These are phyloP conservation scores for Nyctanthes arbortristis DNA, from an alignment of 257 asterid genomes.

Conservation along the genomic window DNA sequence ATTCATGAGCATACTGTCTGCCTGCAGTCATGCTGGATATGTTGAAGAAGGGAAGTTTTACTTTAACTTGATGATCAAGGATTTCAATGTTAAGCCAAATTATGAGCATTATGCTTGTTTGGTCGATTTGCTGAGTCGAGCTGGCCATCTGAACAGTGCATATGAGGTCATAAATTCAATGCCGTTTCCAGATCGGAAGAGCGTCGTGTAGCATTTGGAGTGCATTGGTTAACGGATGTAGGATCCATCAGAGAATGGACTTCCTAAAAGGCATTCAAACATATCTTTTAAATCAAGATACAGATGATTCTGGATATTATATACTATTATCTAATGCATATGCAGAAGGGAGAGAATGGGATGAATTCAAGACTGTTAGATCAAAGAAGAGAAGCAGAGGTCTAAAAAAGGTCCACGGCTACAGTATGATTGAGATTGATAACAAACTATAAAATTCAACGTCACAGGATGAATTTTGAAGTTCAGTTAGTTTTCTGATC, in stretches of 20 bases:
- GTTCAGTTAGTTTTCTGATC: background rate
- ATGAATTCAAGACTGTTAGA: slow-evolving; percentile 47
- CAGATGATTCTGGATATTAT: slow-evolving; percentile 73
- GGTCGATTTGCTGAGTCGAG: slow-evolving; percentile 88
- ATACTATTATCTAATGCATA: slow-evolving; percentile 64
- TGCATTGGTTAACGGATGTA: slow-evolving; percentile 78
- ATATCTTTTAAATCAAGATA: slow-evolving; percentile 42
- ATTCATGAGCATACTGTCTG: slow-evolving; percentile 75
- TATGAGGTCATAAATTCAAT: slow-evolving; percentile 58
- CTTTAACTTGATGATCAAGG: slow-evolving; percentile 58
- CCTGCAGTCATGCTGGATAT: slow-evolving; percentile 84
- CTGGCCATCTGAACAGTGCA: slow-evolving; percentile 74
- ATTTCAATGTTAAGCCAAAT: slow-evolving; percentile 56
- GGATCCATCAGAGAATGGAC: slow-evolving; percentile 80
- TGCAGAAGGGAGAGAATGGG: slow-evolving; percentile 85
- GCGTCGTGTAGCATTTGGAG: slow-evolving; percentile 83
- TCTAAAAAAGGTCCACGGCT: slow-evolving; percentile 67
- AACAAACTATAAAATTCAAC: no score
- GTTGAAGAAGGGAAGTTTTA: slow-evolving; percentile 64
- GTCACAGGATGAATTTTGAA: no score
- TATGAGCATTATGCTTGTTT: slow-evolving; percentile 76
- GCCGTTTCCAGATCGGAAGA: slow-evolving; percentile 58
- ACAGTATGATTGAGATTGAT: slow-evolving; percentile 65
- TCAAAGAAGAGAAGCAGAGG: slow-evolving; percentile 54
- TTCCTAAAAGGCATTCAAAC: slow-evolving; percentile 46